Evolutionary conservation across 2,329 filamentous ascomycete species (phyloP).

Genomic region (Alternaria triticimaculans): DNA sequence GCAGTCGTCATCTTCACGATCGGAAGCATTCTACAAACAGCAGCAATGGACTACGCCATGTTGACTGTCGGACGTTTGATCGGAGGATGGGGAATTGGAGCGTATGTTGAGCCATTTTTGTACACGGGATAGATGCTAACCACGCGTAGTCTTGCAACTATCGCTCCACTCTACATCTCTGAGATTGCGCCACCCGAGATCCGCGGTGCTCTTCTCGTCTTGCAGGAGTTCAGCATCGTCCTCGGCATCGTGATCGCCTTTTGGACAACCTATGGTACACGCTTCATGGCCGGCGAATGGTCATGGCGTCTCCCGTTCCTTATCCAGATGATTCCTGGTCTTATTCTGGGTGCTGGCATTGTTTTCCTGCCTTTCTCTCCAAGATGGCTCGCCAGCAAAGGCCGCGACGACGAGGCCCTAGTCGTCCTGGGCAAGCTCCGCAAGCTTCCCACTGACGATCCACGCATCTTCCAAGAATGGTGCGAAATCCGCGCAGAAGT

Average conservation of each 20-base stretch:
- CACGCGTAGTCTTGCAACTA: conserved; percentile 41
- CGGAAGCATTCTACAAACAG: conserved; percentile 60
- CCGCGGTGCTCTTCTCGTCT: conserved; percentile 57
- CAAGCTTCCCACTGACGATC: conserved; percentile 56
- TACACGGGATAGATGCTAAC: conserved; percentile 6
- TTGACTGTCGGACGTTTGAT: conserved; percentile 58
- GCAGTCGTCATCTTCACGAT: conserved; percentile 60
- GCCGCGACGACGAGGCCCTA: conserved; percentile 57
- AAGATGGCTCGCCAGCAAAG: conserved; percentile 58
- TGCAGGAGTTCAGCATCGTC: conserved; percentile 57
- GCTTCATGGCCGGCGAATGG: conserved; percentile 51
- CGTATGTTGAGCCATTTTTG: conserved; percentile 39
- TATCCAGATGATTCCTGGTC: conserved; percentile 54
- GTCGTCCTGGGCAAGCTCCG: conserved; percentile 58
- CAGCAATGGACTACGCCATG: conserved; percentile 59
- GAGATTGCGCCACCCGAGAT: conserved; percentile 60
- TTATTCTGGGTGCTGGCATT: conserved; percentile 51
- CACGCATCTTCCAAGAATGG: conserved; percentile 60
- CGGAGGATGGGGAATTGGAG: conserved; percentile 61
- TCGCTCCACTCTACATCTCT: conserved; percentile 61
- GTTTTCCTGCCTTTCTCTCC: conserved; percentile 62
- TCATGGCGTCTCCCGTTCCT: conserved; percentile 57
- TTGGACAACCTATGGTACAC: conserved; percentile 63
- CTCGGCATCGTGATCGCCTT: conserved; percentile 59
- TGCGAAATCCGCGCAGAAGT: conserved; percentile 62